Evolutionary conservation across 805 yeast genomes (phyloP), one percentile per base, ranked within the genome.

Genomic region (Saccharomyces jurei): DNA sequence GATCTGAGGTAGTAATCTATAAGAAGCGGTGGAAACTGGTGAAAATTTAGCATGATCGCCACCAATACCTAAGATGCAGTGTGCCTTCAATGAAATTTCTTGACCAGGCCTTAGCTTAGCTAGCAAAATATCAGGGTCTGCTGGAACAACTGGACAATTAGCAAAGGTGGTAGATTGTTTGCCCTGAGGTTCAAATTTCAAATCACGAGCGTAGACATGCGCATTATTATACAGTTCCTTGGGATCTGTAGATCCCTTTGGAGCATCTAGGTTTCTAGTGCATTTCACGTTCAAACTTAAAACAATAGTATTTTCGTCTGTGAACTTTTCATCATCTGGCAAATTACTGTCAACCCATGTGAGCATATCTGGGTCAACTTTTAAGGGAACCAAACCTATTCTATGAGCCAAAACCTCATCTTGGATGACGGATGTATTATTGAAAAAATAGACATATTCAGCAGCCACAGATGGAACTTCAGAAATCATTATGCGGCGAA

Each of bases 101-200:
- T 94, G 99, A 50, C 97, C 97, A 6, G 98, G 98, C 65, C 99
- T 82, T 65, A 94, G 77, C 73, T 94, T 94, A 52, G 96, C 97
- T 52, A 94, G 72, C 59, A 94, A 74, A 61, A 94, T 88, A 69
- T 94, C 86, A 41, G 97, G 96, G 72, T 91, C 94, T 55, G 87
- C 79, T 25, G 96, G 86, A 9, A 75, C 84, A 41, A 86, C 88
- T 1, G 91, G 89, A 51, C 70, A 71, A 53, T 78, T 76, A 59
- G 84, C 82, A 72, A 87, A 89, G 44, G 76, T 71, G 62, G 86
- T 92, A 17, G 75, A 72, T 73, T 94, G 99, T 57, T 82, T 81
- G 28, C 97, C 98, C 65, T 88, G 92, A 41, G 97, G 96, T 72
- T 87, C 95, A 67, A 88, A 94, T 66, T 84, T 84, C 65, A 94